Evolutionary conservation across 306 rosid genomes (phyloP).

Genomic region (Parietaria judaica): DNA sequence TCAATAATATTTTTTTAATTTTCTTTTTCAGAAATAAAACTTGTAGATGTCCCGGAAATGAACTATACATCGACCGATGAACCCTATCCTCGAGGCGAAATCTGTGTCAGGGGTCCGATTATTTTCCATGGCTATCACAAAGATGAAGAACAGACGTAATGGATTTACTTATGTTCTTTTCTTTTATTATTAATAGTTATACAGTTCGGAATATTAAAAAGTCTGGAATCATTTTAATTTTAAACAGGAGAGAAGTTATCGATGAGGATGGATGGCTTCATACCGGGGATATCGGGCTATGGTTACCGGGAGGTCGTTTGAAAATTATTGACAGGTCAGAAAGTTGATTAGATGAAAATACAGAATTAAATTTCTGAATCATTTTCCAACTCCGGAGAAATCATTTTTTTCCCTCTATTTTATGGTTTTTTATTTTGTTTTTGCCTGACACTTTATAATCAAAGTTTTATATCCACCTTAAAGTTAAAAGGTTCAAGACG

Average conservation of each 20-base stretch:
- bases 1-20: conserved; percentile 18
- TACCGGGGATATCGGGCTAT: conserved; percentile 86
- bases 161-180: conserved; percentile 16
- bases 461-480: too few relatives aligned
- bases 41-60: conserved; percentile 96
- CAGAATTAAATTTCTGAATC: background rate
- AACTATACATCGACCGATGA: conserved; percentile 76
- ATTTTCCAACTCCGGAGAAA: too few relatives aligned
- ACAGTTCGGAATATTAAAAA: conserved; percentile 9
- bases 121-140: conserved; percentile 79
- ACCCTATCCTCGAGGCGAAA: conserved; percentile 98
- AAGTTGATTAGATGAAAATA: background rate
- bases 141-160: conserved; percentile 90
- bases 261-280: conserved; percentile 97
- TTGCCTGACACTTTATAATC: too few relatives aligned
- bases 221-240: conserved; percentile 19
- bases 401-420: too few relatives aligned
- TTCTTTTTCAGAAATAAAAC: conserved; percentile 76
- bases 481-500: too few relatives aligned
- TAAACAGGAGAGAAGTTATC: conserved; percentile 79
- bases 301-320: conserved; percentile 89
- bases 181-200: conserved; percentile 8
- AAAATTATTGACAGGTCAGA: conserved; percentile 92
- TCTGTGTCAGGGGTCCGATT: conserved; percentile 94
- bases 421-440: background rate